A percentile compares a stretch with the other conserved stretches of the same genome.
phyloP scores from a whole-genome alignment of 2,329 filamentous ascomycete species.

The Claviceps digitariae region DNA sequence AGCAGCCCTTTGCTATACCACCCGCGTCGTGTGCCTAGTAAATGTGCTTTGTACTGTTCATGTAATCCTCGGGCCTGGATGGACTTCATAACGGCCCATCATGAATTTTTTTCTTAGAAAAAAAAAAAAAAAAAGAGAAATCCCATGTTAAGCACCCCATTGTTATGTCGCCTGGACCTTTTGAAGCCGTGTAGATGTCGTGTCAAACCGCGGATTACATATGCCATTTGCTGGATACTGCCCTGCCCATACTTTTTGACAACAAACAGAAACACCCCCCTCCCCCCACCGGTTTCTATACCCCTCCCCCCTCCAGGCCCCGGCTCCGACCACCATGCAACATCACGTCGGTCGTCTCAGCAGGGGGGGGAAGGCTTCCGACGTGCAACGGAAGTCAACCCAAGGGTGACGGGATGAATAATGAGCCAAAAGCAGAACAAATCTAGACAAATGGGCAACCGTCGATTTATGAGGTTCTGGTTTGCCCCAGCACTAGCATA shows the following conservation, averaged over 20 bases:
- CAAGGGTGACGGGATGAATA: not conserved
- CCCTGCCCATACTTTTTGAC: not conserved
- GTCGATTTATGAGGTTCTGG: not conserved
- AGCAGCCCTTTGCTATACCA: not conserved
- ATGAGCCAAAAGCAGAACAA: not conserved
- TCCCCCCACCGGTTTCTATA: not conserved
- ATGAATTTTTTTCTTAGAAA: not conserved
- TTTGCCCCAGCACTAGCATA: not conserved
- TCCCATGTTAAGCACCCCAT: not conserved
- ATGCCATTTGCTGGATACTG: not conserved
- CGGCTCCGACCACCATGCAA: not conserved
- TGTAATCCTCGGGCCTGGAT: not conserved
- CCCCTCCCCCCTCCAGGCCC: not conserved
- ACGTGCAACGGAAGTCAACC: not conserved
- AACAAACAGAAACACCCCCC: not conserved
- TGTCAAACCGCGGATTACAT: not conserved
- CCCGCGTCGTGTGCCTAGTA: not conserved
- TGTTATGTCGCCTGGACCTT: not conserved
- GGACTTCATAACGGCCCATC: not conserved
- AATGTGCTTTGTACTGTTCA: not conserved
- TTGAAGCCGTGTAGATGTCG: not conserved
- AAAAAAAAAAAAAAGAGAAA: not conserved
- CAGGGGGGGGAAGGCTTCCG: not conserved
- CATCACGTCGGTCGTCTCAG: not conserved
- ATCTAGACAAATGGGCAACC: not conserved